Evolutionary conservation across 2,329 filamentous ascomycete genomes (phyloP).

Genomic region (Arthrobotrys musiformis): DNA sequence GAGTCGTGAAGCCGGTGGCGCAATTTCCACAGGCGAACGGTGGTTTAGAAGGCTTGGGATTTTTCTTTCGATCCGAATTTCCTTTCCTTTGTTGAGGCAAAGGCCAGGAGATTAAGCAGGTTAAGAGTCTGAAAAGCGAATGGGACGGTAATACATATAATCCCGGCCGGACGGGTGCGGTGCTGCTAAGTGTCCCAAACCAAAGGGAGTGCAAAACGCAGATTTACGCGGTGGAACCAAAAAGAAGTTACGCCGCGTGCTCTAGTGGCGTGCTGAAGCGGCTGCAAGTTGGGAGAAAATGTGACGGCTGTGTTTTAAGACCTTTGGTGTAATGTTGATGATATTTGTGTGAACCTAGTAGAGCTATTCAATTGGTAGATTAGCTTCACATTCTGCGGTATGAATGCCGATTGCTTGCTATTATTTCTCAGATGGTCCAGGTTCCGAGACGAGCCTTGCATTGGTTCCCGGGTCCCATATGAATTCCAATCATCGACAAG

Average conservation of each 20-base stretch:
- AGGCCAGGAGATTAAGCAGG: conserved; percentile 12
- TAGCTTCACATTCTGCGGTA: conserved; percentile 52
- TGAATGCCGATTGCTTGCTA: conserved; percentile 52
- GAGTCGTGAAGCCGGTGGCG: conserved; percentile 47
- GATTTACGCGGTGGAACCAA: conserved; percentile 40
- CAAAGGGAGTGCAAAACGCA: conserved; percentile 33
- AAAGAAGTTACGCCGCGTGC: conserved; percentile 49
- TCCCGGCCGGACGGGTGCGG: conserved; percentile 33
- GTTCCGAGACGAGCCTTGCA: conserved; percentile 42
- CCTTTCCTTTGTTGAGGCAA: conserved; percentile 22
- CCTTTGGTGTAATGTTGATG: conserved; percentile 53
- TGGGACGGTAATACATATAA: conserved; percentile 37
- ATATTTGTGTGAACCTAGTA: conserved; percentile 32
- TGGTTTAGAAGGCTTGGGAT: conserved; percentile 45
- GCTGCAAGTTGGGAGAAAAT: conserved; percentile 49
- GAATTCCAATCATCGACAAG: conserved; percentile 28
- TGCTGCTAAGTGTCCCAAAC: conserved; percentile 33
- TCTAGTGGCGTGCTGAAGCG: conserved; percentile 51
- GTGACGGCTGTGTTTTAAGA: conserved; percentile 48
- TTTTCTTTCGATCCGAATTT: conserved; percentile 29
- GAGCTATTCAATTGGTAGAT: conserved; percentile 52
- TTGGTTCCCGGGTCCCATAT: conserved; percentile 28
- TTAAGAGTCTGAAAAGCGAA: conserved; percentile 25
- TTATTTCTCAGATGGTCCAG: not conserved
- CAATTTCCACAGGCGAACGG: conserved; percentile 55